Evolutionary conservation across 2,329 filamentous ascomycete genomes (phyloP).

Genomic region (Fusarium abutilonis): DNA sequence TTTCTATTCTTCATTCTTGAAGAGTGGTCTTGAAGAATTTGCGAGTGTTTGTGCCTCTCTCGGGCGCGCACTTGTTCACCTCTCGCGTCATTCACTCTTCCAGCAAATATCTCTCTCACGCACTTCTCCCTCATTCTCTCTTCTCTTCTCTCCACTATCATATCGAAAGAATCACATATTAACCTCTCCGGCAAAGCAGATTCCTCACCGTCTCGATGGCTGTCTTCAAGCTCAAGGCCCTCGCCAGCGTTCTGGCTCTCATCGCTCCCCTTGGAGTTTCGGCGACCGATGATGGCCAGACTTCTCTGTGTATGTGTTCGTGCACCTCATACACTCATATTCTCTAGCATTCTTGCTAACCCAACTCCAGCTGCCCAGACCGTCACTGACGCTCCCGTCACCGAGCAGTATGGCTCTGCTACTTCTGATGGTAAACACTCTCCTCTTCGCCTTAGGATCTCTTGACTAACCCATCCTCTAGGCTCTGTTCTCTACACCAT

Average conservation of each 20-base stretch:
- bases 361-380: slow-evolving; percentile 43
- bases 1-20: no score
- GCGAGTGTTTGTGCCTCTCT: background rate
- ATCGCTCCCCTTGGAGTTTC: slow-evolving; percentile 35
- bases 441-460: background rate
- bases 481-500: slow-evolving; percentile 49
- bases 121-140: background rate
- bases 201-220: slow-evolving; percentile 42
- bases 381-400: slow-evolving; percentile 44
- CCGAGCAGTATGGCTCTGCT: slow-evolving; percentile 48
- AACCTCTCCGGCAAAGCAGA: slow-evolving; percentile 13
- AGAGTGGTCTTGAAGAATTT: background rate
- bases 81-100: background rate
- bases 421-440: slow-evolving; percentile 48
- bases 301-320: slow-evolving; percentile 37
- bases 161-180: background rate
- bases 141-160: no score
- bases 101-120: background rate
- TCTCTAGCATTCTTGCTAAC: slow-evolving; percentile 14
- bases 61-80: slow-evolving; percentile 1
- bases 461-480: slow-evolving; percentile 22
- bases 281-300: slow-evolving; percentile 24
- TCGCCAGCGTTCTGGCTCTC: slow-evolving; percentile 40
- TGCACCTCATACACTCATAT: background rate
- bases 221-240: slow-evolving; percentile 44